Percentiles rank a stretch among this genome's conserved stretches.
These are phyloP conservation scores for Raphanus sativus DNA, from an alignment of 345 rosid genomes.

Conservation along the genomic window DNA sequence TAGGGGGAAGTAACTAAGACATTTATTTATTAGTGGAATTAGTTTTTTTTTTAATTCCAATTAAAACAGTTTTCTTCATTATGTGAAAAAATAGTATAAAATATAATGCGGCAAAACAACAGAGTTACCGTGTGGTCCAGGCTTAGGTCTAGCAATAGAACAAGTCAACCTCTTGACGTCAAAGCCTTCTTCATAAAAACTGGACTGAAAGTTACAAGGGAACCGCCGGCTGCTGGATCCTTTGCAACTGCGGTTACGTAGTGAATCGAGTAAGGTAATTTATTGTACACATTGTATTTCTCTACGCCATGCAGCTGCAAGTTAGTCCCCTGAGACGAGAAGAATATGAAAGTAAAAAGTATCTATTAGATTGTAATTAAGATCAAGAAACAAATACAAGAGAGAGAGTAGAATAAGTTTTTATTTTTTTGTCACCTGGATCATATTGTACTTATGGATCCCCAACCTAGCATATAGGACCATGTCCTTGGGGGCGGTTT, in stretches of 20 bases:
- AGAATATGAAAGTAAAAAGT: background rate
- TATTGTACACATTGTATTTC: background rate
- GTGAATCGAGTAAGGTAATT: background rate
- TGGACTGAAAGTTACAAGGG: constrained; percentile 10
- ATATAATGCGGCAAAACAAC: background rate
- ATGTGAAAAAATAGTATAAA: background rate
- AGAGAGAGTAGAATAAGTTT: background rate
- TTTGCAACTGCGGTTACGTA: constrained; percentile 5
- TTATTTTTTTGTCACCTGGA: background rate
- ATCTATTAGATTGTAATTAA: background rate
- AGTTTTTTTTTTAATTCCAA: background rate
- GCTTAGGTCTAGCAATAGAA: background rate
- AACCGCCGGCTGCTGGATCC: constrained; percentile 9
- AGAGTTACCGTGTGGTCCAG: background rate
- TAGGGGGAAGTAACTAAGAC: too few species aligned
- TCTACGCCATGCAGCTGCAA: constrained; percentile 1
- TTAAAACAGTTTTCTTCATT: background rate
- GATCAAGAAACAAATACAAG: background rate
- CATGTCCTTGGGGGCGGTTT: background rate
- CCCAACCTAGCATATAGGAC: background rate
- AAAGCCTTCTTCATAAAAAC: background rate
- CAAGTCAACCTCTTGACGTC: background rate
- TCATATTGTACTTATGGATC: background rate
- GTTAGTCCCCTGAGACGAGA: background rate
- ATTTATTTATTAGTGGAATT: background rate